Evolutionary conservation across 192 early-diverging fungal species (phyloP).

Genomic region (Entomortierella beljakovae): DNA sequence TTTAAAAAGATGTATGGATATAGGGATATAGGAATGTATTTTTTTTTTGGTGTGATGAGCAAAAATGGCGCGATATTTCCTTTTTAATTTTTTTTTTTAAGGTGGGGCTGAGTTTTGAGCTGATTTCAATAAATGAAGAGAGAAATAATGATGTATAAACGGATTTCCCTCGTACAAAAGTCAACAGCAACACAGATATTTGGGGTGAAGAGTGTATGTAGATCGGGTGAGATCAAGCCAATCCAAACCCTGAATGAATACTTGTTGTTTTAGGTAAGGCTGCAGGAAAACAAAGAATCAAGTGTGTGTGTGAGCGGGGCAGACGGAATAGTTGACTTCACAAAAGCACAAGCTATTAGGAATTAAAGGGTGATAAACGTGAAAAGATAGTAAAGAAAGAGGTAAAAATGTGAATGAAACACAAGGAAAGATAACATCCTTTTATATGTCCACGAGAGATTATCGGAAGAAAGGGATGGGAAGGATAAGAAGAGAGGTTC

Average conservation of each 20-base stretch:
- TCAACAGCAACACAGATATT: too few species aligned
- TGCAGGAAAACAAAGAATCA: background rate
- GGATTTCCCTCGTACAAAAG: too few species aligned
- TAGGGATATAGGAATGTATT: background rate
- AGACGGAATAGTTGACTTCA: background rate
- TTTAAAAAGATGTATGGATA: background rate
- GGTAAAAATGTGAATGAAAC: slow-evolving; percentile 23
- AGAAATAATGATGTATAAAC: too few species aligned
- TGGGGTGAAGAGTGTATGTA: too few species aligned
- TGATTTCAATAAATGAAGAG: too few species aligned
- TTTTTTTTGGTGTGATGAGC: background rate
- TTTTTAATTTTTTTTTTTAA: background rate
- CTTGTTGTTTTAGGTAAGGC: background rate
- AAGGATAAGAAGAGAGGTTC: background rate
- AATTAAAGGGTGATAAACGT: slow-evolving; percentile 10
- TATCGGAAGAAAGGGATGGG: slow-evolving; percentile 1
- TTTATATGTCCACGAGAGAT: slow-evolving; percentile 25
- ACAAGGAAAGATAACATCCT: slow-evolving; percentile 55
- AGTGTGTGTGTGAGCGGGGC: slow-evolving; percentile 4
- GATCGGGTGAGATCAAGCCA: too few species aligned
- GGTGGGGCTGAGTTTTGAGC: too few species aligned
- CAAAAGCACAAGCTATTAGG: background rate
- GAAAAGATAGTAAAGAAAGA: slow-evolving; percentile 24
- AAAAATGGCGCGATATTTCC: background rate
- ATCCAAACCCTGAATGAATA: too few species aligned